Evolutionary conservation across 768 basidiomycete genomes (phyloP).

Genomic region (Saitozyma podzolica): DNA sequence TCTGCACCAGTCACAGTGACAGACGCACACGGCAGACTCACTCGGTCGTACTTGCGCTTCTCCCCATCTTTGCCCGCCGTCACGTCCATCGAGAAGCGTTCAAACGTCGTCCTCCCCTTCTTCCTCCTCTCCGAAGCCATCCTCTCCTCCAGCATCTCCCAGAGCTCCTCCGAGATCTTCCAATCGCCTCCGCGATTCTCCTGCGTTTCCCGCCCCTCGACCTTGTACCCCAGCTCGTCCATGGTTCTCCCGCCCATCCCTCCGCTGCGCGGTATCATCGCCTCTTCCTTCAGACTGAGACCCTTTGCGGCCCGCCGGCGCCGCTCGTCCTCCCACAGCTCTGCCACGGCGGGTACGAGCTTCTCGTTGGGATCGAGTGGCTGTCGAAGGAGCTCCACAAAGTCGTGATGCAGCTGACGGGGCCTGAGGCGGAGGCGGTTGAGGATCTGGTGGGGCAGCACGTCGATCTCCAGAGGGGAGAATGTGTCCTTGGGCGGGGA

Average conservation of each 20-base stretch:
- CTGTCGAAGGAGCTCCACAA: conserved; percentile 62
- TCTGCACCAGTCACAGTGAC: too few species aligned
- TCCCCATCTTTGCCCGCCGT: conserved; percentile 35
- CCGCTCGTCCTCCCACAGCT: conserved; percentile 97
- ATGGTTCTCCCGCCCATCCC: conserved; percentile 48
- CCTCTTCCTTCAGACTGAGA: conserved; percentile 66
- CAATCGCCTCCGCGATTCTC: conserved; percentile 63
- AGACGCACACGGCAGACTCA: conserved; percentile 13
- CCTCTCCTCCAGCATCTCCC: conserved; percentile 67
- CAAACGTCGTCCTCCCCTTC: conserved; percentile 40
- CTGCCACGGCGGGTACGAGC: conserved; percentile 81
- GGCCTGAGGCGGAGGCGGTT: conserved; percentile 70
- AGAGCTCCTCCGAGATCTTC: conserved; percentile 65
- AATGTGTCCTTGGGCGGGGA: conserved; percentile 50
- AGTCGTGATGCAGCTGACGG: conserved; percentile 68
- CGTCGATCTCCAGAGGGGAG: conserved; percentile 74
- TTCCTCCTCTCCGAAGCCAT: conserved; percentile 59
- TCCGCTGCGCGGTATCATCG: conserved; percentile 69
- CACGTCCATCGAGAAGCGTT: conserved; percentile 37
- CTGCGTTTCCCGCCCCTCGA: conserved; percentile 59
- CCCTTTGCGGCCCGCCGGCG: conserved; percentile 67
- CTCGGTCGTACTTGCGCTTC: conserved; percentile 46
- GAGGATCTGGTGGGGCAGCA: conserved; percentile 74
- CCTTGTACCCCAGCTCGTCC: conserved; percentile 43
- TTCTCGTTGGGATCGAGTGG: conserved; percentile 62